Evolutionary conservation across 2,329 filamentous ascomycete genomes (phyloP), one percentile per base, ranked within the genome.

Genomic region (Sporothrix humicola): DNA sequence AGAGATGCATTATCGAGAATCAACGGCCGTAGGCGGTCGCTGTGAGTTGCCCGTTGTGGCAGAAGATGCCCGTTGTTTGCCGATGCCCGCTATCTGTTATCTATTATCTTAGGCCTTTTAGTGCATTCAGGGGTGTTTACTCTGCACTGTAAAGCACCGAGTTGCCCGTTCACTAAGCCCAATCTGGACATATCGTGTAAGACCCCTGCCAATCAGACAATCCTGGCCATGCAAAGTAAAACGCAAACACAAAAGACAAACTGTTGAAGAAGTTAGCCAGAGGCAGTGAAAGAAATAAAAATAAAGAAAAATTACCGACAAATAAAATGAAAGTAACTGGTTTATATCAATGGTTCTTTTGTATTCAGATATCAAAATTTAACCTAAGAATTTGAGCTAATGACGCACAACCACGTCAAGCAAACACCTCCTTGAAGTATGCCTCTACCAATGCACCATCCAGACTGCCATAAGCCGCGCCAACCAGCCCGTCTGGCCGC

Each of bases 401-500:
- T 8, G 15, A 17, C 13, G 15, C 6, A 52, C 48, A 15, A 52
- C 17, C 17, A 15, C 3, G 9, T 48, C 20, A 65, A 12, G 70
- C 26, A 44, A 77, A 52, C 6, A 77, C 59, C n/a, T 72, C 69
- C 0, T 42, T 42, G 58, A 78, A 77, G 46, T 77, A 78, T 9
- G 59, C 72, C 72, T 73, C 37, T 2, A 78, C 54, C 63, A 69
- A 74, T 2, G 17, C 12, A 1, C 73, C 77, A 2, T 75, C 73
- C 17, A 77, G 69, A 0, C 72, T 72, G 0, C 76, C 74, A 7
- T 69, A 69, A 0, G 63, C 74, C 1, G 72, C 66, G 12, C 77
- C 77, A 0, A 79, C 48, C 3, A 79, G 69, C 10, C 77, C 77
- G 44, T 81, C 79, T 0, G 79, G 79, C 17, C 79, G 75, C 50